These are phyloP conservation scores for Bacidia gigantensis DNA, from an alignment of 495 filamentous ascomycete species.

Conservation along the genomic window DNA sequence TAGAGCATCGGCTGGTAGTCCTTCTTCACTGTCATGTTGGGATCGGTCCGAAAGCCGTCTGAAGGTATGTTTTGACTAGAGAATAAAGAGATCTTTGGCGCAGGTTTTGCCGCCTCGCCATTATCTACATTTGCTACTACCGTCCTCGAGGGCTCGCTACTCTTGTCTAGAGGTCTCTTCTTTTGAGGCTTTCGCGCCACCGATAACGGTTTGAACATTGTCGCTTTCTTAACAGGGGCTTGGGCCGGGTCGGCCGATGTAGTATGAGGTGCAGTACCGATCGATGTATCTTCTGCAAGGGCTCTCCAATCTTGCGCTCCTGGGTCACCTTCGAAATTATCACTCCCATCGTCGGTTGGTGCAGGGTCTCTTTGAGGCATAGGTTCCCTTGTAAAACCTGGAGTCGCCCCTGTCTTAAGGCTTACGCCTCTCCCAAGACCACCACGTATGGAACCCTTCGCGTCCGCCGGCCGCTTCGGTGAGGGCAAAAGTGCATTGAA, in stretches of 20 bases:
- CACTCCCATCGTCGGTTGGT: conserved; percentile 9
- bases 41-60: conserved; percentile 10
- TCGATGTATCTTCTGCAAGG: background rate
- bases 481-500: conserved; percentile 84
- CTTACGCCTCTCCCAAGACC: conserved; percentile 39
- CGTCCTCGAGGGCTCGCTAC: conserved; percentile 1
- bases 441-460: conserved; percentile 24
- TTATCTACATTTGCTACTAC: conserved; percentile 3
- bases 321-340: conserved; percentile 3
- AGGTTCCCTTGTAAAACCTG: conserved; percentile 56
- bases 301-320: background rate
- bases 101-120: conserved; percentile 16
- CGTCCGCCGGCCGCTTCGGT: conserved; percentile 47
- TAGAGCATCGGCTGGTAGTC: conserved; percentile 42
- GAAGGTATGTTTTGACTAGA: conserved; percentile 30
- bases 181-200: conserved; percentile 57
- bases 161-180: conserved; percentile 35
- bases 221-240: conserved; percentile 59
- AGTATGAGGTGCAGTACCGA: background rate
- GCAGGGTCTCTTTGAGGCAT: background rate
- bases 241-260: background rate
- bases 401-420: conserved; percentile 65
- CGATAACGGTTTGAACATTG: conserved; percentile 81
- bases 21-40: conserved; percentile 10
- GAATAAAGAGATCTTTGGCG: conserved; percentile 50